These are phyloP conservation scores for sorghum (Sorghum bicolor) DNA, from an alignment of 176 grass and related monocot genomes.

Conservation along the genomic window DNA sequence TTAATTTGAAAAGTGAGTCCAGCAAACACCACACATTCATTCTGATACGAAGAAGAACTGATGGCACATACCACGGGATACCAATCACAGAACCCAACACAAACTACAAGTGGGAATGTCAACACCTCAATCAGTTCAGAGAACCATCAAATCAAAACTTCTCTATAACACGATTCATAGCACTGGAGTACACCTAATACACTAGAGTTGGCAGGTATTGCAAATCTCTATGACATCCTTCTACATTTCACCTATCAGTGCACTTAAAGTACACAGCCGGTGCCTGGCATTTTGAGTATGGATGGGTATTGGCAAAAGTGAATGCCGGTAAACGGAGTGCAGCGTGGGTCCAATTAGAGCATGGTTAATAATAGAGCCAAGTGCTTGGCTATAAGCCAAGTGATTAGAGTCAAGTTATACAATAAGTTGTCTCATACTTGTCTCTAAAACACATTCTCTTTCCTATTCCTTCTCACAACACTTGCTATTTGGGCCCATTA, in stretches of 20 bases:
- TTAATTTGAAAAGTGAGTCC: slow-evolving; percentile 25
- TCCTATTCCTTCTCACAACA: too few species aligned
- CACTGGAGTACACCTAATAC: neutral
- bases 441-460: too few species aligned
- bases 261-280: neutral
- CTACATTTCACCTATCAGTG: slow-evolving; percentile 14
- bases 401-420: too few species aligned
- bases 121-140: neutral
- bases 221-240: neutral
- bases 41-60: neutral
- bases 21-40: neutral
- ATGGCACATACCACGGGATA: neutral
- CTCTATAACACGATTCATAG: neutral
- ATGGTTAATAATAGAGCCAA: too few species aligned
- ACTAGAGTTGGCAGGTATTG: neutral
- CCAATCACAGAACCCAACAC: neutral
- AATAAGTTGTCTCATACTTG: too few species aligned
- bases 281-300: neutral
- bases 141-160: slow-evolving; percentile 10
- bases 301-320: neutral
- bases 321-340: neutral
- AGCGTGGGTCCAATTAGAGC: neutral
- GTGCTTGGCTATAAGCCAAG: too few species aligned
- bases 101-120: neutral
- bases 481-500: too few species aligned